Evolutionary conservation across 257 asterid genomes (phyloP).

Genomic region (Datura wrightii): DNA sequence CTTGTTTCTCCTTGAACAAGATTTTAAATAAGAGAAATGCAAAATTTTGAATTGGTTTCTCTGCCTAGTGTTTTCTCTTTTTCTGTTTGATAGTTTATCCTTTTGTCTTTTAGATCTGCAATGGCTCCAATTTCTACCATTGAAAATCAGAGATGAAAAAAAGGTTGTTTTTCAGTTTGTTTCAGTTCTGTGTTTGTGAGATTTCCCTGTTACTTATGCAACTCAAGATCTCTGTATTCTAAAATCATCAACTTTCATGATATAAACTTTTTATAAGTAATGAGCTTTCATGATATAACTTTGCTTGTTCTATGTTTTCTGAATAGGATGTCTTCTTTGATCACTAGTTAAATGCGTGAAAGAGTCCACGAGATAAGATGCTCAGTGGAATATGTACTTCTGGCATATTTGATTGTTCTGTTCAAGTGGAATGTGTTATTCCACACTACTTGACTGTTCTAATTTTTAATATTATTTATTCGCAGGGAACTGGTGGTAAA

Average conservation of each 20-base stretch:
- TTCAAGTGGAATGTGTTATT: slow-evolving; percentile 22
- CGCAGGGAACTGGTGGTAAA: slow-evolving; percentile 96
- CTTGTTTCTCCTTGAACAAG: neutral
- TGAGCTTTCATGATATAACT: neutral
- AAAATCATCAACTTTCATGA: neutral
- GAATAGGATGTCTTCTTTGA: neutral
- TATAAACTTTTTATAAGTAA: neutral
- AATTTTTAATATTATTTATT: slow-evolving; percentile 14
- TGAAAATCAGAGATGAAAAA: slow-evolving; percentile 1
- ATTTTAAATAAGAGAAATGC: neutral
- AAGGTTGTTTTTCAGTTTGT: neutral
- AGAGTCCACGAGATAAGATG: neutral
- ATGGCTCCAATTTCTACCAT: slow-evolving; percentile 17
- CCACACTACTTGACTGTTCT: neutral
- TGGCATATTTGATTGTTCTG: neutral
- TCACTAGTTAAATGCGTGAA: neutral
- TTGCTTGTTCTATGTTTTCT: slow-evolving; percentile 4
- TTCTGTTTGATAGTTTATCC: neutral
- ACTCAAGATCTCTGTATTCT: no score
- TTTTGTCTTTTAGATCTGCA: neutral
- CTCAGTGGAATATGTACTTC: slow-evolving; percentile 15
- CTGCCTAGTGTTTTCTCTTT: neutral
- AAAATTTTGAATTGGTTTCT: neutral
- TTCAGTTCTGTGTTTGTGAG: slow-evolving; percentile 8
- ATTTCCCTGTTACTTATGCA: neutral